Evolutionary conservation across 192 early-diverging fungal species (phyloP).

Genomic region (Dispira simplex): DNA sequence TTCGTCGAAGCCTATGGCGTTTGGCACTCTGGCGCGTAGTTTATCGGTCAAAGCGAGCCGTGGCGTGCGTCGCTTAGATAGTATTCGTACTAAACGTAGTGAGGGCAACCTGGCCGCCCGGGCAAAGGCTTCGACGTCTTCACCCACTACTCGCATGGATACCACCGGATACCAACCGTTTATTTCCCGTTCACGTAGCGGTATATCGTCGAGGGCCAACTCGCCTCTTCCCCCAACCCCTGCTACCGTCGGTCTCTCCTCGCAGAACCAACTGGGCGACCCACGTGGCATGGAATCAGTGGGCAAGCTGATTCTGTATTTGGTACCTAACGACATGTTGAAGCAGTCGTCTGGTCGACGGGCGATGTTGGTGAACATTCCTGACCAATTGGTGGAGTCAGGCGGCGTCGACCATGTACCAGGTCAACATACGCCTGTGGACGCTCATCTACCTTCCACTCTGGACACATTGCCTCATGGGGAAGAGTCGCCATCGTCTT

Average conservation of each 20-base stretch:
- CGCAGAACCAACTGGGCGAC: neutral
- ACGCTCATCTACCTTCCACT: too few species aligned
- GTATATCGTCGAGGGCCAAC: neutral
- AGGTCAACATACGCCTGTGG: too few species aligned
- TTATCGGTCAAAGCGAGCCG: neutral
- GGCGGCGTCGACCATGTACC: neutral
- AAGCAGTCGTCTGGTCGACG: neutral
- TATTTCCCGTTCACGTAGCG: neutral
- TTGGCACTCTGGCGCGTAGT: neutral
- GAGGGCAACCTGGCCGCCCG: too few species aligned
- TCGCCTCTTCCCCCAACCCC: neutral
- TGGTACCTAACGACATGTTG: slow-evolving; percentile 5
- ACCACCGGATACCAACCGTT: neutral
- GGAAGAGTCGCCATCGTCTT: too few species aligned
- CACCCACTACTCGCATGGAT: neutral
- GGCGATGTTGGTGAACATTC: slow-evolving; percentile 8
- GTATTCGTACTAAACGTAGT: neutral
- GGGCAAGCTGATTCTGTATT: slow-evolving; percentile 2
- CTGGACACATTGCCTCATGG: too few species aligned
- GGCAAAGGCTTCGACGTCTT: too few species aligned
- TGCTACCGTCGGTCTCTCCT: neutral
- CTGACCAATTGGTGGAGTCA: neutral
- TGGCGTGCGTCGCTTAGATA: neutral
- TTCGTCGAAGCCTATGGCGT: neutral
- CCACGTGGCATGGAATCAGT: slow-evolving; percentile 1